Base-by-base conservation (phyloP, 2,329 filamentous ascomycete genomes). In the Penicillium olsonii region DNA sequence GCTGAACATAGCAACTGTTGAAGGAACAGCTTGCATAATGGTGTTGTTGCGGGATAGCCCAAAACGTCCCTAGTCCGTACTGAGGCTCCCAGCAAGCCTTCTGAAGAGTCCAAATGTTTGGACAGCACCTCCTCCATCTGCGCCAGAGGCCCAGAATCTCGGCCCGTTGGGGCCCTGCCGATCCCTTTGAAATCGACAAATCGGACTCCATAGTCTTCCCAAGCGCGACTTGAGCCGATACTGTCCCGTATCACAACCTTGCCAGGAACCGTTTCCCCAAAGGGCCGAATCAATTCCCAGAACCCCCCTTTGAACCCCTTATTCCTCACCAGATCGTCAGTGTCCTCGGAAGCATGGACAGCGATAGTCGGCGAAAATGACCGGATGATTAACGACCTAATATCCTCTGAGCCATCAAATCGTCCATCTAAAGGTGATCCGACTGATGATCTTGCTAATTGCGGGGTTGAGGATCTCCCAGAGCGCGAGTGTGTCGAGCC, bases 181-280 rank as follows among this genome's bases (percentile, higher is more conserved):
- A 75, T 72, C 37, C 78, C 65, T 22, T 75, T 75, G 46, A 95
- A 82, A 50, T 84, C 82, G 5, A 87, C 84, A 68, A 99, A 96
- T 47, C 90, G 87, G 50, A 99, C 81, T 1, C 90, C 87, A 70
- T 91, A 99, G 68, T 97, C 91, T 47, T 96, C 92, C 75, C 88
- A 92, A 33, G 84, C 82, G 65, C 84, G 84, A 66, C 90, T 92
- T 37, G 87, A 83, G 8, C 94, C 92, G 59, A 89, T 85, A 66
- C 92, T 96, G 71, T 99, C 94, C 61, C 94, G 80, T 47, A 97
- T 87, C 3, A 88, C 88, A 43, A 99, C 87, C 65, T 94, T 95
- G 24, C 94, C 94, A 42, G 87, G 83, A 0, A 97, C 81, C 14
- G 80, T 83, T 72, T 99, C 94, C 24, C 94, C 94, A 74, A 95